Conservation (phyloP, 2,329 filamentous ascomycete species). For the Fusarium concolor region DNA sequence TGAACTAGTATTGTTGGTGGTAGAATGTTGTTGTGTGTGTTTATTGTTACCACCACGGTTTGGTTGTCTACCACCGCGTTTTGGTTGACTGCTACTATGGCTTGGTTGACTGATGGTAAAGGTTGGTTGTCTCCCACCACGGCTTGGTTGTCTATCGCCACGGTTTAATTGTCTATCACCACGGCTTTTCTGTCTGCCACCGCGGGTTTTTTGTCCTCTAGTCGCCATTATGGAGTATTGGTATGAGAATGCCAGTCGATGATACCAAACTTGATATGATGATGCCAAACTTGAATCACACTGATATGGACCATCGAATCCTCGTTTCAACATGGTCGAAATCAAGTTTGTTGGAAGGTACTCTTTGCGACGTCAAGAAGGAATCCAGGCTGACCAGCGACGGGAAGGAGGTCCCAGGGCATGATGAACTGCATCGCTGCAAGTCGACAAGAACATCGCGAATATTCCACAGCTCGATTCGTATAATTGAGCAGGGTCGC, state of each 20-base stretch:
- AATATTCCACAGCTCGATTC: background rate
- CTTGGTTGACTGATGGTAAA: too few species aligned
- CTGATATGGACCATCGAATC: background rate
- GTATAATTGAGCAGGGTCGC: background rate
- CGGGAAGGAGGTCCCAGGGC: background rate
- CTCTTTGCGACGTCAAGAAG: background rate
- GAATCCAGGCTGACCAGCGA: background rate
- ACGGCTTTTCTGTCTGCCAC: too few species aligned
- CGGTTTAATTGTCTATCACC: too few species aligned
- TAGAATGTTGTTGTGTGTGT: constrained; percentile 4
- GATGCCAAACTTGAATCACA: background rate
- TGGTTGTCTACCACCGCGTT: too few species aligned
- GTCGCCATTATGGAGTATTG: background rate
- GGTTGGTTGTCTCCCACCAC: constrained; percentile 1
- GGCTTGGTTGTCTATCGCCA: too few species aligned
- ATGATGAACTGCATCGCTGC: background rate
- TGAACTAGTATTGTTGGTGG: too few species aligned
- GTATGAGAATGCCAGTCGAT: background rate
- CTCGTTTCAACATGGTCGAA: background rate
- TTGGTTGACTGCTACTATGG: too few species aligned
- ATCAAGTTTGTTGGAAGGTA: background rate
- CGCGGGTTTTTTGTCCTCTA: background rate
- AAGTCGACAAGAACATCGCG: background rate
- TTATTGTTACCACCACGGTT: constrained; percentile 3
- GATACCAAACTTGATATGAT: background rate